Evolutionary conservation across 306 rosid genomes (phyloP).

Genomic region (Gastrolobium bilobum): DNA sequence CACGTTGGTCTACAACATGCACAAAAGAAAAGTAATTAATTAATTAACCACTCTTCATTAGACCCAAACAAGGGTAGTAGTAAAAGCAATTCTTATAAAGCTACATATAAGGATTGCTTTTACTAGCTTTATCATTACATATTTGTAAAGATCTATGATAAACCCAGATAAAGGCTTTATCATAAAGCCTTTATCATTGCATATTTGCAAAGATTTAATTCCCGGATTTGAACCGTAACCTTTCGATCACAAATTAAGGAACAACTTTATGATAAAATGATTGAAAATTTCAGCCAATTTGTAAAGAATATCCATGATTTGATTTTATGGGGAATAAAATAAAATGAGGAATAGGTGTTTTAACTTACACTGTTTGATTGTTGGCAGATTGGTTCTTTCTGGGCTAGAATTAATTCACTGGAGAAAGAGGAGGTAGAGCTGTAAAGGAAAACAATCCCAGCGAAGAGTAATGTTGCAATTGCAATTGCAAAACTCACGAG

Average conservation of each 20-base stretch:
- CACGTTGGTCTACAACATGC: slow-evolving; percentile 7
- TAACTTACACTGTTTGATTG: slow-evolving; percentile 48
- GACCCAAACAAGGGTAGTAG: too few relatives aligned
- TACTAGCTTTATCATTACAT: too few relatives aligned
- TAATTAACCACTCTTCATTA: too few relatives aligned
- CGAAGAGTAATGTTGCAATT: slow-evolving; percentile 46
- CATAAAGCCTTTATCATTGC: too few relatives aligned
- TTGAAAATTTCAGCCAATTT: not conserved
- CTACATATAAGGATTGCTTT: too few relatives aligned
- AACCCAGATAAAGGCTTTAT: too few relatives aligned
- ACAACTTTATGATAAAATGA: too few relatives aligned
- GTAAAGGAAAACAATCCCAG: slow-evolving; percentile 47
- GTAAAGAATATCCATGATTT: slow-evolving; percentile 1
- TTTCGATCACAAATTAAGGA: too few relatives aligned
- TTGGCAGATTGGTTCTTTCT: not conserved
- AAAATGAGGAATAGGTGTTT: not conserved
- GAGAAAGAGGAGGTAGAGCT: slow-evolving; percentile 53
- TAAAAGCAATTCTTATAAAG: too few relatives aligned
- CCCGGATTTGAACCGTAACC: too few relatives aligned
- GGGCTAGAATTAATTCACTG: slow-evolving; percentile 34
- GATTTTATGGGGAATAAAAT: not conserved
- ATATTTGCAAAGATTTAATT: too few relatives aligned
- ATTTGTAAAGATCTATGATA: too few relatives aligned
- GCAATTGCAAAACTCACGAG: slow-evolving; percentile 39
- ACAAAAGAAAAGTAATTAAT: not conserved